Conservation (phyloP, 2,329 filamentous ascomycete genomes). For the Pyrenochaeta sp. region DNA sequence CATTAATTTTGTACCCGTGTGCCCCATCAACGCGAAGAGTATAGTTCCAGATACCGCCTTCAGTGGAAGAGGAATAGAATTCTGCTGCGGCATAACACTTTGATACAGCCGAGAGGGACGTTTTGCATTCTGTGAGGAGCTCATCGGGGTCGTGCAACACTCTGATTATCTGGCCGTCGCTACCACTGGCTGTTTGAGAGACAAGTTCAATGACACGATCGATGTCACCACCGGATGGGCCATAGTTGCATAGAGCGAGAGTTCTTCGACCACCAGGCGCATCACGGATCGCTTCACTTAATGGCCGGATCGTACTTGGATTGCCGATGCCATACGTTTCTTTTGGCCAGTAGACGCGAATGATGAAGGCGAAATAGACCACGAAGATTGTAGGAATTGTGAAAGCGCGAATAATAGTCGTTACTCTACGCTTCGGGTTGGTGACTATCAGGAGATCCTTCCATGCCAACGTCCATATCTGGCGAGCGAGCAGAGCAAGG, state of each 20-base stretch:
- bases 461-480: slow-evolving; percentile 60
- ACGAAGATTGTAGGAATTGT: slow-evolving; percentile 59
- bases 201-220: slow-evolving; percentile 71
- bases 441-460: slow-evolving; percentile 63
- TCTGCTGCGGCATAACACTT: slow-evolving; percentile 76
- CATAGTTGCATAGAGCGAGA: slow-evolving; percentile 79
- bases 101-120: slow-evolving; percentile 64
- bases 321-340: slow-evolving; percentile 73
- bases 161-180: slow-evolving; percentile 62
- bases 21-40: slow-evolving; percentile 77
- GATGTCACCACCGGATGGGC: slow-evolving; percentile 70
- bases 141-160: slow-evolving; percentile 61
- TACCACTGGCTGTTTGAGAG: slow-evolving; percentile 59
- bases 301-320: slow-evolving; percentile 64
- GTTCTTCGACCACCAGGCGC: slow-evolving; percentile 67
- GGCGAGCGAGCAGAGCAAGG: slow-evolving; percentile 47
- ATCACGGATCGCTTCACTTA: slow-evolving; percentile 66
- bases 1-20: slow-evolving; percentile 69
- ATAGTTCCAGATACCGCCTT: slow-evolving; percentile 81
- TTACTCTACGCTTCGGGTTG: slow-evolving; percentile 56
- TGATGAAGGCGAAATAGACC: slow-evolving; percentile 50
- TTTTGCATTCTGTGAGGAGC: slow-evolving; percentile 66
- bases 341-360: slow-evolving; percentile 77
- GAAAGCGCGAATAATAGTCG: slow-evolving; percentile 61
- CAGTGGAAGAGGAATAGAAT: slow-evolving; percentile 74